A percentile compares a stretch with the other conserved stretches of the same genome.
Evolutionary conservation across 345 rosid genomes (phyloP).

Genomic region (Dipteronia dyeriana): DNA sequence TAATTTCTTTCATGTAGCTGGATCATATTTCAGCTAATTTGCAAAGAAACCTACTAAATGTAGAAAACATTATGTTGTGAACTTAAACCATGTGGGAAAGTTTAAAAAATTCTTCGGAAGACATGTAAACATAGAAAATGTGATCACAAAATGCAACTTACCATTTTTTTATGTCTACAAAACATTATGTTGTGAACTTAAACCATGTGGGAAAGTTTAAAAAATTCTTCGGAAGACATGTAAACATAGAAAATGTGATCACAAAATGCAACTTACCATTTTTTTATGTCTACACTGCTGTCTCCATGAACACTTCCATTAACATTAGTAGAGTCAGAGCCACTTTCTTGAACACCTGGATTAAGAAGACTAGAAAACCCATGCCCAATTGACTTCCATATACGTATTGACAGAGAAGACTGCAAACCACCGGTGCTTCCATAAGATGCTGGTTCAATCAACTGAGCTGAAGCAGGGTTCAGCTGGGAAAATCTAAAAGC

Average conservation of each 20-base stretch:
- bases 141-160: constrained; percentile 28
- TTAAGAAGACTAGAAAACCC: constrained; percentile 71
- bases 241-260: background rate
- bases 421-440: constrained; percentile 30
- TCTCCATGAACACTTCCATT: constrained; percentile 39
- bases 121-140: background rate
- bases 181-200: background rate
- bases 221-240: background rate
- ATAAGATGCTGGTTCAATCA: constrained; percentile 36
- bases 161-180: constrained; percentile 45
- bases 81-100: background rate
- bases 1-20: background rate
- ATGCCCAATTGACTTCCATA: constrained; percentile 83
- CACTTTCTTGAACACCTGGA: constrained; percentile 57
- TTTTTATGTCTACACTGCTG: constrained; percentile 36
- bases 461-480: constrained; percentile 62
- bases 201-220: background rate
- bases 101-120: background rate
- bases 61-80: background rate
- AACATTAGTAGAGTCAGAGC: constrained; percentile 23
- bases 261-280: constrained; percentile 40
- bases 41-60: background rate
- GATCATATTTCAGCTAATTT: background rate
- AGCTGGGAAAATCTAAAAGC: constrained; percentile 83
- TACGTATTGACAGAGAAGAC: constrained; percentile 54